These are phyloP conservation scores for Trapa incisa DNA, from an alignment of 345 rosid species.

Conservation along the genomic window DNA sequence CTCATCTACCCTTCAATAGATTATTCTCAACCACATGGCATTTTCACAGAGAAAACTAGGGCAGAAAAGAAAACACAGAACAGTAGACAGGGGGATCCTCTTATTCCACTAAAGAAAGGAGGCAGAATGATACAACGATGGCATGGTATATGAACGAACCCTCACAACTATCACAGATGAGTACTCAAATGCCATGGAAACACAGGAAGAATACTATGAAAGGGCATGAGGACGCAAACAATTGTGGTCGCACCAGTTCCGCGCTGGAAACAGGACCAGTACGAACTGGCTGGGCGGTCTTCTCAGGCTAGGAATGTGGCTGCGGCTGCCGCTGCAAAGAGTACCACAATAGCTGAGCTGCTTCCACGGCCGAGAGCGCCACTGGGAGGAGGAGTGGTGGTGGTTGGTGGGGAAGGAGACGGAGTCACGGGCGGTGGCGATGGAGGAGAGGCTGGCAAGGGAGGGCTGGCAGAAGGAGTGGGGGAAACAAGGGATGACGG, in stretches of 20 bases:
- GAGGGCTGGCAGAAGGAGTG: not conserved
- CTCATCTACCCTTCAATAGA: slow-evolving; percentile 4
- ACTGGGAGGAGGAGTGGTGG: not conserved
- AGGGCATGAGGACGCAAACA: slow-evolving; percentile 1
- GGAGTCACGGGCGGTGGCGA: not conserved
- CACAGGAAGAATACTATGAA: not conserved
- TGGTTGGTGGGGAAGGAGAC: too few relatives aligned
- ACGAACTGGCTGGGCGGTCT: not conserved
- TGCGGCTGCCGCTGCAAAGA: slow-evolving; percentile 3
- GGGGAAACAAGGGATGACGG: not conserved
- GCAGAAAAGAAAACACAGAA: not conserved
- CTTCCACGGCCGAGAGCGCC: slow-evolving; percentile 1
- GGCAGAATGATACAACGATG: slow-evolving; percentile 2
- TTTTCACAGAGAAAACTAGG: too few relatives aligned
- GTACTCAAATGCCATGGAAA: not conserved
- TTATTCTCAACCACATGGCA: not conserved
- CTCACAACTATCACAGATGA: not conserved
- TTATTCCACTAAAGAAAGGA: slow-evolving; percentile 2
- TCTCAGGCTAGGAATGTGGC: slow-evolving; percentile 12
- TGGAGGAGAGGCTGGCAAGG: not conserved
- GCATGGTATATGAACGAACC: slow-evolving; percentile 2
- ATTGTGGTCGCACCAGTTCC: not conserved
- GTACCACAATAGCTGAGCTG: slow-evolving; percentile 3
- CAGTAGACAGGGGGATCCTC: not conserved
- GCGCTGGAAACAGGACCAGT: not conserved